Base-by-base conservation (phyloP, 169 alveolate genomes). In the Eimeria necatrix region DNA sequence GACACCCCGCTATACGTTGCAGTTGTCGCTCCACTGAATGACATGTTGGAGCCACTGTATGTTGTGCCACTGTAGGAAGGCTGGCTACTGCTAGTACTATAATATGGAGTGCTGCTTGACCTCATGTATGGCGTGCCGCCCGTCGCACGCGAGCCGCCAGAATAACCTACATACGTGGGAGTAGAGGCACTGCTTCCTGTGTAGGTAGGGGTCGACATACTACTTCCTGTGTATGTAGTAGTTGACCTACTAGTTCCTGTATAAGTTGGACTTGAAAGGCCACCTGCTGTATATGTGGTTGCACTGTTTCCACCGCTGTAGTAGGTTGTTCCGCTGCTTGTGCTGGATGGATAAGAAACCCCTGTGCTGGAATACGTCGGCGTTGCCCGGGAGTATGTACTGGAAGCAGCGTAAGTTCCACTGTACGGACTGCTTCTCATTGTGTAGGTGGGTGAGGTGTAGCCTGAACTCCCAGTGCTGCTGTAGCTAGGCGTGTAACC, bases 271-370 rank as follows among this genome's bases (percentile, higher is more conserved):
- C 41, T 32, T 32, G 41, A 32, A 32, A 32, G 41, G 41, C 41
- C 41, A 32, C 41, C 80, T 56, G 78, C 91, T 18, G 74, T 53
- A 76, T 84, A 84, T 41, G 91, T 32, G 49, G 41, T 10, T 53
- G 78, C 91, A 16, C 80, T 59, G 49, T 76, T 84, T 12, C 91
- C 91, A 41, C 91, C 56, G 91, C 91, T 53, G 78, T 84, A 84
- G 76, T 32, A 84, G 10, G 91, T 53, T 22, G 91, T 84, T 8
- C 91, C 78, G 64, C 91, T 84, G 48, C 91, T 84, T 48, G 91
- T 26, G 80, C 74, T 53, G n/a, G 60, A 20, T 18, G 91, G 76
- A 48, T 83, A 83, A 18, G 91, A 14, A 41, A 53, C 41, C 4
- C 91, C 91, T 18, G 61, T 59, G 59, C 91, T 59, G 48, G 32